A percentile compares a stretch with the other conserved stretches of the same genome.
phyloP scores from a whole-genome alignment of 331 rosid genomes.

The Acacia concinna region DNA sequence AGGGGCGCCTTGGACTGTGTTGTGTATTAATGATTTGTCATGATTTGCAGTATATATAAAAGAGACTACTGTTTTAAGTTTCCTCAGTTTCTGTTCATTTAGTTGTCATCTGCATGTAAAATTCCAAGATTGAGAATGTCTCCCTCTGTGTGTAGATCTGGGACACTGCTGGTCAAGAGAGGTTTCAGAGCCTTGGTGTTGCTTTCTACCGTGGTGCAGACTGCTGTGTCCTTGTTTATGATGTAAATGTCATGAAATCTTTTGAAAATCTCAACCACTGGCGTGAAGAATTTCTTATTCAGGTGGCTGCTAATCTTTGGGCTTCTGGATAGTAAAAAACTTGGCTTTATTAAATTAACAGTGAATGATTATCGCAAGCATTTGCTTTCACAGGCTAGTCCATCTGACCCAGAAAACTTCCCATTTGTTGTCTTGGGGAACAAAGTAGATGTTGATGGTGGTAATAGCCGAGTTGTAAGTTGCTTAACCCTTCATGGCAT shows the following conservation, averaged over 20 bases:
- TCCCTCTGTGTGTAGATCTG: slow-evolving; percentile 50
- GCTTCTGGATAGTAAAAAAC: not conserved
- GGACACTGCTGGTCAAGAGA: slow-evolving; percentile 87
- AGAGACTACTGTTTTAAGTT: not conserved
- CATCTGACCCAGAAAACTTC: slow-evolving; percentile 76
- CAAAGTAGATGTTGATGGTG: slow-evolving; percentile 77
- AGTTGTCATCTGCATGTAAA: not conserved
- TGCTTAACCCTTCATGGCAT: slow-evolving; percentile 1
- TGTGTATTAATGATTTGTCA: not conserved
- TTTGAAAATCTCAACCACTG: slow-evolving; percentile 78
- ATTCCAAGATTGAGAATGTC: slow-evolving; percentile 1
- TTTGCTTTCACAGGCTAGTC: slow-evolving; percentile 64
- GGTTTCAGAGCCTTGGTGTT: slow-evolving; percentile 85
- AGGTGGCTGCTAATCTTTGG: slow-evolving; percentile 39
- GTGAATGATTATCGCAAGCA: not conserved
- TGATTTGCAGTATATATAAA: slow-evolving; percentile 19
- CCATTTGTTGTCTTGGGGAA: slow-evolving; percentile 82
- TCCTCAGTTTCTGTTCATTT: not conserved
- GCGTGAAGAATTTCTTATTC: slow-evolving; percentile 82
- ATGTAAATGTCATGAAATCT: slow-evolving; percentile 76
- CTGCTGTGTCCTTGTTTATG: slow-evolving; percentile 81
- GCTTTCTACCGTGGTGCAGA: slow-evolving; percentile 88
- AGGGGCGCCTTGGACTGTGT: too few relatives aligned
- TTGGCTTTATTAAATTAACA: not conserved
- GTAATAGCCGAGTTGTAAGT: slow-evolving; percentile 75